These are phyloP conservation scores for Globisporangium okanoganense DNA, from an alignment of 352 stramenopile genomes.

Conservation along the genomic window DNA sequence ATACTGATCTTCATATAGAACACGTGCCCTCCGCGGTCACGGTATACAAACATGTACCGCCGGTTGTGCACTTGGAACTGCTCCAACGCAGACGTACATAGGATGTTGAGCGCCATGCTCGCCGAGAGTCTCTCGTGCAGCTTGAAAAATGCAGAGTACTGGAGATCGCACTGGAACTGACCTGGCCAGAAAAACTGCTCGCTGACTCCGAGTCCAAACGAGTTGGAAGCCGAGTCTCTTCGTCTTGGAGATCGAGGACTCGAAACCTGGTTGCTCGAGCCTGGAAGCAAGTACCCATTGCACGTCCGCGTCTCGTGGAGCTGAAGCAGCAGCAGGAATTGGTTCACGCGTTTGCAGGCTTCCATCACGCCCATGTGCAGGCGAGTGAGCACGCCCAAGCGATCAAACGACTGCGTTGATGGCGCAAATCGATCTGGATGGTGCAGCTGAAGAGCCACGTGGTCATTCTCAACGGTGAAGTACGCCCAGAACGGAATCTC, in stretches of 20 bases:
- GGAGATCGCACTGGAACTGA: conserved; percentile 81
- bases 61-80: conserved; percentile 90
- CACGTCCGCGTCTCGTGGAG: conserved; percentile 81
- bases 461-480: conserved; percentile 53
- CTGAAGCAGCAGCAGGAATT: conserved; percentile 78
- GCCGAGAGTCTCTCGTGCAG: conserved; percentile 77
- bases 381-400: conserved; percentile 58
- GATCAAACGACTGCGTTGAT: conserved; percentile 30
- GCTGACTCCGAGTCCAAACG: conserved; percentile 18
- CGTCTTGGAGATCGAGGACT: conserved; percentile 41
- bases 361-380: conserved; percentile 68
- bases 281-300: conserved; percentile 63
- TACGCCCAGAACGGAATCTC: conserved; percentile 81
- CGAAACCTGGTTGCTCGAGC: conserved; percentile 25
- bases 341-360: conserved; percentile 79
- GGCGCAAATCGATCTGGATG: conserved; percentile 36
- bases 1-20: conserved; percentile 90
- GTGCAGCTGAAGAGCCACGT: conserved; percentile 57
- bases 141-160: conserved; percentile 76
- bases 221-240: conserved; percentile 24
- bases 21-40: conserved; percentile 77
- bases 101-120: conserved; percentile 74
- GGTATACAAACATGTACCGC: conserved; percentile 84
- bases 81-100: conserved; percentile 82
- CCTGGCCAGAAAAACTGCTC: conserved; percentile 82